phyloP scores from a whole-genome alignment of 495 filamentous ascomycete genomes.

The Penicilliopsis zonata region DNA sequence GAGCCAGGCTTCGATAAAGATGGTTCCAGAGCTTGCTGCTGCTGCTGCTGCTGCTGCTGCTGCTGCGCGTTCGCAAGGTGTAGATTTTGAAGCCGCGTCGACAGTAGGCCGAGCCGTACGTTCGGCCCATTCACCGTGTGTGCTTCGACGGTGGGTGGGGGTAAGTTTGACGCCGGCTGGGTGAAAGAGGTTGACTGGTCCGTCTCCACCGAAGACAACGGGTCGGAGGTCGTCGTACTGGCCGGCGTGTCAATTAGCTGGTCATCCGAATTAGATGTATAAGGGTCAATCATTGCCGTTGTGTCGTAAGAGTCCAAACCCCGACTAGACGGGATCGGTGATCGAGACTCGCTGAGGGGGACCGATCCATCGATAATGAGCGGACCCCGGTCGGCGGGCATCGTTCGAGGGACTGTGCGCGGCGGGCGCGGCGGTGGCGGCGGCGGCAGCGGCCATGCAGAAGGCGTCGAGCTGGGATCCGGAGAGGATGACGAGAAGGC shows the following conservation, averaged over 20 bases:
- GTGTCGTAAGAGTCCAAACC: slow-evolving; percentile 21
- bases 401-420: slow-evolving; percentile 13
- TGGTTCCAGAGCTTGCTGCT: too few relatives aligned
- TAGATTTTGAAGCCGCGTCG: slow-evolving; percentile 26
- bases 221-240: slow-evolving; percentile 31
- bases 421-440: slow-evolving; percentile 9
- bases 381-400: slow-evolving; percentile 23
- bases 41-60: too few relatives aligned
- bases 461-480: slow-evolving; percentile 10
- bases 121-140: slow-evolving; percentile 7
- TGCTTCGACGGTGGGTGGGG: too few relatives aligned
- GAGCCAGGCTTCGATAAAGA: slow-evolving; percentile 12
- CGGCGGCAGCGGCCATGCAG: slow-evolving; percentile 6
- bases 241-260: slow-evolving; percentile 28
- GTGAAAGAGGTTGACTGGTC: slow-evolving; percentile 17
- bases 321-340: slow-evolving; percentile 13
- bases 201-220: slow-evolving; percentile 28
- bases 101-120: slow-evolving; percentile 21
- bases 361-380: slow-evolving; percentile 36
- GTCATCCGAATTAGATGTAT: slow-evolving; percentile 30
- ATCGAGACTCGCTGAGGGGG: slow-evolving; percentile 21
- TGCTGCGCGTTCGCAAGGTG: slow-evolving; percentile 27
- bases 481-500: slow-evolving; percentile 8
- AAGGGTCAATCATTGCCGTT: slow-evolving; percentile 18
- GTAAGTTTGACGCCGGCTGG: too few relatives aligned